Conservation (phyloP, 306 rosid species). For the Fagus crenata region DNA sequence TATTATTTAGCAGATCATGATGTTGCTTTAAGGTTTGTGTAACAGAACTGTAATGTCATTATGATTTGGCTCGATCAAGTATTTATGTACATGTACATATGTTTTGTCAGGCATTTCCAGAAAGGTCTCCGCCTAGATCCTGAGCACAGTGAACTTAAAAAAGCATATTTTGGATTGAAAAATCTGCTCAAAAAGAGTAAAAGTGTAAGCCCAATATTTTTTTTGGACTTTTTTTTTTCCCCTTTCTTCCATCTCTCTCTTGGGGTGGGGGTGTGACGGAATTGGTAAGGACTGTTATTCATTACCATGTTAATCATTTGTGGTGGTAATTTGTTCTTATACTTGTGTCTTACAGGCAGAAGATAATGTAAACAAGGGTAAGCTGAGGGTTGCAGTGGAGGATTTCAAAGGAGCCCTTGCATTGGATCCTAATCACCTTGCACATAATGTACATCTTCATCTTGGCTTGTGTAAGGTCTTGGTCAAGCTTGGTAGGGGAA, state of each 20-base stretch:
- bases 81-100: conserved; percentile 12
- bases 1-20: conserved; percentile 98
- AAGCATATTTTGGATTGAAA: conserved; percentile 91
- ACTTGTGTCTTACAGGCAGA: conserved; percentile 67
- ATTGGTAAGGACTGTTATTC: not conserved
- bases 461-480: conserved; percentile 84
- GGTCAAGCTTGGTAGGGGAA: conserved; percentile 95
- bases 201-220: conserved; percentile 56
- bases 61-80: conserved; percentile 5
- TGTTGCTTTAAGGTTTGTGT: conserved; percentile 78
- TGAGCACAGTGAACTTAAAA: conserved; percentile 87
- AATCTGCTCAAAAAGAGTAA: conserved; percentile 87
- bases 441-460: conserved; percentile 90
- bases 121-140: conserved; percentile 98
- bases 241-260: conserved; percentile 16
- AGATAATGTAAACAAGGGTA: conserved; percentile 85
- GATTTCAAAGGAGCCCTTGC: conserved; percentile 78
- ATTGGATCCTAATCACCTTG: conserved; percentile 80
- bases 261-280: not conserved
- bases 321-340: conserved; percentile 21
- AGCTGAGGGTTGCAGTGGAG: conserved; percentile 85
- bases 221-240: conserved; percentile 6
- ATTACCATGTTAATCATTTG: conserved; percentile 20
- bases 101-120: conserved; percentile 82
- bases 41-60: conserved; percentile 13